These are phyloP conservation scores for Trichoderma gracile DNA, from an alignment of 2,329 filamentous ascomycete species.

Conservation along the genomic window DNA sequence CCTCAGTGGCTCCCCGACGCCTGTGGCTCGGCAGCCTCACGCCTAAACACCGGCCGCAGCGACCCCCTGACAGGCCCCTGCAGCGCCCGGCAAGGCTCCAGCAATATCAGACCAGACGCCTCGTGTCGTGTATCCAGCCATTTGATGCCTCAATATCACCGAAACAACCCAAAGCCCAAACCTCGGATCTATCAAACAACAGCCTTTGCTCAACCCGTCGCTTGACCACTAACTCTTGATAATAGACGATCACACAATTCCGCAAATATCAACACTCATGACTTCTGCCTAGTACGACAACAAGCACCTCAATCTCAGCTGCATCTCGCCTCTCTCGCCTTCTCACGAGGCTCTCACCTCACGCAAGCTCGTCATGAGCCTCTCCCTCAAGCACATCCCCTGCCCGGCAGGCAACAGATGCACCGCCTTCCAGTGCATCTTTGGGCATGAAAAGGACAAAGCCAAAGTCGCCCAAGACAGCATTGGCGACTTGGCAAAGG, in stretches of 20 bases:
- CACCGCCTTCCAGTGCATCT: slow-evolving; percentile 53
- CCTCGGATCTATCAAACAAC: background rate
- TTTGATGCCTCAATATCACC: slow-evolving; percentile 7
- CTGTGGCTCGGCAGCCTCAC: slow-evolving; percentile 18
- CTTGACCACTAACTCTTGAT: background rate
- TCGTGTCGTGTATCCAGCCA: background rate
- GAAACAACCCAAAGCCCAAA: background rate
- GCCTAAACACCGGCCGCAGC: slow-evolving; percentile 24
- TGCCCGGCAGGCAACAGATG: slow-evolving; percentile 52
- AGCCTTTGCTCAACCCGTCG: background rate
- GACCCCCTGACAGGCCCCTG: slow-evolving; percentile 17
- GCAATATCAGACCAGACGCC: background rate
- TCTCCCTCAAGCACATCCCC: slow-evolving; percentile 51
- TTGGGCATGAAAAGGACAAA: slow-evolving; percentile 46
- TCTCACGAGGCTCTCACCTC: background rate
- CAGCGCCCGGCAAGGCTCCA: background rate
- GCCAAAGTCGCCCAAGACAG: slow-evolving; percentile 21
- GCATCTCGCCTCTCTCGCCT: slow-evolving; percentile 7
- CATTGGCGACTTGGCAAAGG: background rate
- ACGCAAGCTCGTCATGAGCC: slow-evolving; percentile 36
- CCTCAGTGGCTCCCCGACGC: background rate
- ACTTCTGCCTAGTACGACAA: background rate
- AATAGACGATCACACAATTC: background rate
- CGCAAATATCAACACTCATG: background rate
- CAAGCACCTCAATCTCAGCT: background rate